Percentiles rank a stretch among this genome's conserved stretches.
phyloP scores from a whole-genome alignment of 2,329 filamentous ascomycete genomes.

The Penicillium glabrum region DNA sequence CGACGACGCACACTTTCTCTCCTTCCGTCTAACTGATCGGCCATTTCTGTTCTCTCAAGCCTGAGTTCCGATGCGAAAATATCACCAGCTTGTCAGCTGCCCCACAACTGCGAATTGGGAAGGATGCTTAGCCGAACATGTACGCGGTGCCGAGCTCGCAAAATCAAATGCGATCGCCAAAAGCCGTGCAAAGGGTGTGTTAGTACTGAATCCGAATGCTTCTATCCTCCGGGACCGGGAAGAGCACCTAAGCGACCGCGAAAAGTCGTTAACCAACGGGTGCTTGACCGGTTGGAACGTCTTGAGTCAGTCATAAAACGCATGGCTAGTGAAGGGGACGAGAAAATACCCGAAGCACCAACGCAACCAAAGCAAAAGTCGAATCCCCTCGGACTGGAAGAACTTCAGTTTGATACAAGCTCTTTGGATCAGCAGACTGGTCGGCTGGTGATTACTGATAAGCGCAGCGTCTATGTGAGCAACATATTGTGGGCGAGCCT shows the following conservation, averaged over 20 bases:
- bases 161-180: constrained; percentile 45
- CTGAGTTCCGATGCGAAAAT: no score
- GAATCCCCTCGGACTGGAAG: background rate
- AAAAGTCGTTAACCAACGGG: constrained; percentile 11
- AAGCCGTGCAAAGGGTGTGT: constrained; percentile 47
- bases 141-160: constrained; percentile 36
- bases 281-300: constrained; percentile 54
- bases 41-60: no score
- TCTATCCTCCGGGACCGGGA: constrained; percentile 28
- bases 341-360: background rate
- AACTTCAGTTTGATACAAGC: background rate
- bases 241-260: constrained; percentile 19
- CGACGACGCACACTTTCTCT: no score
- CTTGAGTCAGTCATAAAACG: constrained; percentile 27
- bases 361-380: background rate
- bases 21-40: no score
- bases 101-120: no score
- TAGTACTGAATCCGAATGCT: constrained; percentile 37
- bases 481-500: constrained; percentile 62
- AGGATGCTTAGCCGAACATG: no score
- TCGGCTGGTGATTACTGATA: constrained; percentile 59
- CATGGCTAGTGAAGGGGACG: constrained; percentile 34
- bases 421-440: constrained; percentile 51
- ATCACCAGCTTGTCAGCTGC: no score
- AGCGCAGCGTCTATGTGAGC: constrained; percentile 61